These are phyloP conservation scores for Hymenoscyphus scutula DNA, from an alignment of 2,329 filamentous ascomycete species.

Conservation along the genomic window DNA sequence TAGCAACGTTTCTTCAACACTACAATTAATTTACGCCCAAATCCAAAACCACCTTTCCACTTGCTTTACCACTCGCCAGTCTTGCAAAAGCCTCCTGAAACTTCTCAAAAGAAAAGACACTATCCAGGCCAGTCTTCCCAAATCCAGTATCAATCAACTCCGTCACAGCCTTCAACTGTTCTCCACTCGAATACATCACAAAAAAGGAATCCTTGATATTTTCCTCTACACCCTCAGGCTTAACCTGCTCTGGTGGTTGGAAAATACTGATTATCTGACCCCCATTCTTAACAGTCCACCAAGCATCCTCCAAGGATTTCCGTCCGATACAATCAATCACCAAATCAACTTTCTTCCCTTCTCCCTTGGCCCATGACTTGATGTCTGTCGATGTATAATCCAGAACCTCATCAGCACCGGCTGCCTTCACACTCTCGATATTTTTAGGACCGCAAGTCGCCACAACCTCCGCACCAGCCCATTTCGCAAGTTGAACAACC, in stretches of 20 bases:
- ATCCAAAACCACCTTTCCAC: conserved; percentile 6
- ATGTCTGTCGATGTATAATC: neutral
- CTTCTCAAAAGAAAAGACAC: neutral
- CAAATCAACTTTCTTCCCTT: conserved; percentile 41
- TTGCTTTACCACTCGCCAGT: neutral
- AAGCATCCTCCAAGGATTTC: conserved; percentile 41
- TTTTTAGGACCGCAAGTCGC: conserved; percentile 22
- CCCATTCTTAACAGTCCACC: conserved; percentile 39
- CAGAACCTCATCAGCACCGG: neutral
- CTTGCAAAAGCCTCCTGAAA: conserved; percentile 1
- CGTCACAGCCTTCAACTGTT: conserved; percentile 40
- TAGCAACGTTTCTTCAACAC: too few relatives aligned
- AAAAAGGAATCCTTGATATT: conserved; percentile 41
- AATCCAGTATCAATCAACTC: conserved; percentile 40
- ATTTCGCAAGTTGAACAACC: conserved; percentile 42
- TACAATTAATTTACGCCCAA: neutral
- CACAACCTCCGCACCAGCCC: conserved; percentile 40
- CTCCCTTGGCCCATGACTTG: neutral
- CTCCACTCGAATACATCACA: conserved; percentile 40
- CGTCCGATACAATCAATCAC: conserved; percentile 45
- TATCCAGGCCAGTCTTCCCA: conserved; percentile 32
- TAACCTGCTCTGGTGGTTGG: neutral
- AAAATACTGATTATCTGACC: neutral
- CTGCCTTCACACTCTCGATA: neutral
- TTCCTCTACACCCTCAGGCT: conserved; percentile 24